These are phyloP conservation scores for Avena sativa DNA, from an alignment of 176 grass and related monocot species.

Conservation along the genomic window DNA sequence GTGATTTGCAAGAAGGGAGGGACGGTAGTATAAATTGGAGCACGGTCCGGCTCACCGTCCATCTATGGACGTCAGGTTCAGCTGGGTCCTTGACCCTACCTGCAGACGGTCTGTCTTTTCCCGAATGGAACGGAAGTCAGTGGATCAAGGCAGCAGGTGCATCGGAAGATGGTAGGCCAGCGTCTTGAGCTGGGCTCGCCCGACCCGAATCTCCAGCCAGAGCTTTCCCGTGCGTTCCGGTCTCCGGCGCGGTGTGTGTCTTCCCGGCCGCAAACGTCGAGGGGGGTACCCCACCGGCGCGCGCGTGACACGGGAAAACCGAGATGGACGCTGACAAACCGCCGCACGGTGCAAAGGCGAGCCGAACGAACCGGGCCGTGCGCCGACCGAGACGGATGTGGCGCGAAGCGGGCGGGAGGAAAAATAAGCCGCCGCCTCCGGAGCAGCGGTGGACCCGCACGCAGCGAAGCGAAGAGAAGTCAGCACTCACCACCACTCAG, in stretches of 20 bases:
- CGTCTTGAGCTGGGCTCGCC: neutral
- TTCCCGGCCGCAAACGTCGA: neutral
- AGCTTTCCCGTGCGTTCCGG: neutral
- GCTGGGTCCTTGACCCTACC: neutral
- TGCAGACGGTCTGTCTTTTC: neutral
- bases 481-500: neutral
- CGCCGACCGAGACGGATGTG: neutral
- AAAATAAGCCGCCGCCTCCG: neutral
- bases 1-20: neutral
- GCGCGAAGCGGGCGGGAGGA: neutral
- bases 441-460: neutral
- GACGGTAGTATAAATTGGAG: neutral
- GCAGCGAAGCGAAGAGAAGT: neutral
- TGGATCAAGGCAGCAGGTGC: constrained; percentile 1
- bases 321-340: neutral
- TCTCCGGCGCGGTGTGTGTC: neutral
- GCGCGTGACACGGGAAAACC: neutral
- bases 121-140: neutral
- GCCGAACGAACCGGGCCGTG: too few species aligned
- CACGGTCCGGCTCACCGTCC: neutral
- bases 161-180: neutral
- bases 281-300: neutral
- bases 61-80: neutral
- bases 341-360: neutral
- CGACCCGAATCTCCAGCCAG: neutral